Base-by-base conservation (phyloP, 2,329 filamentous ascomycete genomes). In the Leptosphaerulina australis region DNA sequence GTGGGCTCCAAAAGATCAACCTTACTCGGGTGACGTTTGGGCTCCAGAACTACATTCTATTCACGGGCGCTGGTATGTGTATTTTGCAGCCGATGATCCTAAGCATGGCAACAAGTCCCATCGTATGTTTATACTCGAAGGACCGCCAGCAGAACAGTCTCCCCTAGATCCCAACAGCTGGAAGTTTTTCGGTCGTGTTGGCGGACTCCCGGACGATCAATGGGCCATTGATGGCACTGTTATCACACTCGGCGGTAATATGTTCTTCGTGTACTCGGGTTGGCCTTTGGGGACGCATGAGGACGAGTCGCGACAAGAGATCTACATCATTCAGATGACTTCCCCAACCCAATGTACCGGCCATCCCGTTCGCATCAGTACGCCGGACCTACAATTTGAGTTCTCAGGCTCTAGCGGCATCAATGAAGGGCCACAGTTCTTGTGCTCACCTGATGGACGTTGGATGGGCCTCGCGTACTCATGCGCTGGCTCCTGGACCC, bases 11-110 rank as follows among this genome's bases (percentile, higher is more conserved):
- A 74, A 73, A 10, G 66, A 75, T 50, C 72, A 71, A 8, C 64
- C 69, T 14, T 77, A 76, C 71, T 75, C 72, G 6, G 75, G 68
- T 30, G 75, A 74, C 55, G 69, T 83, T 24, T 83, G 81, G 81
- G 81, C 81, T 0, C 81, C 81, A 0, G 81, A 83, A 68, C 71
- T 83, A 0, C 81, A 83, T 61, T 66, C 66, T 37, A 70, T 83
- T 20, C 66, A 76, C 28, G 77, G 76, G 0, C 73, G 74, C 17
- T 83, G 81, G 81, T 83, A 81, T 63, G 72, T 82, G 52, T 83
- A 83, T 64, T 79, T 73, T 62, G 77, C 69, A 3, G 74, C 71
- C 12, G 73, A 71, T 15, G 62, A 78, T 54, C 73, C 72, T 1
- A 52, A 61, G 30, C 59, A 73, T n/a, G 76, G 76, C 43, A 79